Evolutionary conservation across 768 basidiomycete genomes (phyloP).

Genomic region (Pisolithus albus): DNA sequence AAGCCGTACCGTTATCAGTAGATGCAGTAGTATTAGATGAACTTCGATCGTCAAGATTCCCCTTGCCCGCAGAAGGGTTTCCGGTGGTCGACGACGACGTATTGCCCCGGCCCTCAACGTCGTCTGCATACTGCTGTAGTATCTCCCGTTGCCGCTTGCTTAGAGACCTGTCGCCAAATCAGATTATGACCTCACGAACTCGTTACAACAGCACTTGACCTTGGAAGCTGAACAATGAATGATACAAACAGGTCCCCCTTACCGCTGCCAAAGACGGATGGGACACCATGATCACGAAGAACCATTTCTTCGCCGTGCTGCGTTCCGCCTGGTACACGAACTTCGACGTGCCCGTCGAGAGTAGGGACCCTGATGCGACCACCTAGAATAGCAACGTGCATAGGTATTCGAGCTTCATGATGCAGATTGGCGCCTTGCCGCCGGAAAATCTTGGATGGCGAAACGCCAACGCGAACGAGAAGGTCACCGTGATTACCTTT

Average conservation of each 20-base stretch:
- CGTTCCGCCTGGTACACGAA: slow-evolving; percentile 85
- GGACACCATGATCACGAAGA: slow-evolving; percentile 78
- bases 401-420: slow-evolving; percentile 82
- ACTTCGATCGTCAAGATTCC: slow-evolving; percentile 14
- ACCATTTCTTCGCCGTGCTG: slow-evolving; percentile 98
- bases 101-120: slow-evolving; percentile 66
- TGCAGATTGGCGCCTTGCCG: slow-evolving; percentile 90
- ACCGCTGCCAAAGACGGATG: slow-evolving; percentile 49
- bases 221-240: slow-evolving; percentile 83
- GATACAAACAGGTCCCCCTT: slow-evolving; percentile 85
- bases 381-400: slow-evolving; percentile 89
- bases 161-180: slow-evolving; percentile 51
- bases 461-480: slow-evolving; percentile 78
- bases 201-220: slow-evolving; percentile 45
- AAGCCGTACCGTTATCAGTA: slow-evolving; percentile 68
- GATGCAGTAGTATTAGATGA: slow-evolving; percentile 15
- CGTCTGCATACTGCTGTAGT: slow-evolving; percentile 85
- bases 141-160: slow-evolving; percentile 80
- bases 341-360: slow-evolving; percentile 91
- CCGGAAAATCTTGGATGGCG: slow-evolving; percentile 75
- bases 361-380: slow-evolving; percentile 91
- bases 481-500: slow-evolving; percentile 81
- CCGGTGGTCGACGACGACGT: slow-evolving; percentile 7
- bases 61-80: slow-evolving; percentile 9
- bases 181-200: too few species aligned